Evolutionary conservation across 179 eudicot genomes (phyloP).

Genomic region (Patellifolia procumbens): DNA sequence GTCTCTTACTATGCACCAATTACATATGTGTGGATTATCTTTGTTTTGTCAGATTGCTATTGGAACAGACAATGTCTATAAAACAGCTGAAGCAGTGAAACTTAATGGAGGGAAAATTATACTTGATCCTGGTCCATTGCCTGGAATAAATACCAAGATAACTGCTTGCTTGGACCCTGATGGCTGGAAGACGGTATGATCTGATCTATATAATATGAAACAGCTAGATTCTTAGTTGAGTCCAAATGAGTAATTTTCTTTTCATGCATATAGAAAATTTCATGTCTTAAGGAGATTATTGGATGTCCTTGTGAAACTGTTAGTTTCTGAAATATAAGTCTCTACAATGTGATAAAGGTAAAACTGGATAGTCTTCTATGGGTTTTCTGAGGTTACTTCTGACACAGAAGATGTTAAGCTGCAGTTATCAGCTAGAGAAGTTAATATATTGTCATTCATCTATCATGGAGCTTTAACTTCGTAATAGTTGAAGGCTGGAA

Average conservation of each 20-base stretch:
- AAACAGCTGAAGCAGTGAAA: conserved; percentile 65
- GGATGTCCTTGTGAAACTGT: neutral
- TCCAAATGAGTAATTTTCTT: neutral
- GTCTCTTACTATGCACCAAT: neutral
- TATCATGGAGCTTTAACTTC: neutral
- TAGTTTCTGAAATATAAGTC: too few species aligned
- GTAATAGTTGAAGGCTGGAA: neutral
- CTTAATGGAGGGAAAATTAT: conserved; percentile 59
- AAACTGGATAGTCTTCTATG: neutral
- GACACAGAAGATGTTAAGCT: neutral
- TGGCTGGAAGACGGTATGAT: conserved; percentile 78
- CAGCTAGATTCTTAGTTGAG: neutral
- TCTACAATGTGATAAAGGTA: neutral
- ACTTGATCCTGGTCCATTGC: conserved; percentile 75
- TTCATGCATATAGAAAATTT: conserved; percentile 1
- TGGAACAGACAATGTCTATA: conserved; percentile 76
- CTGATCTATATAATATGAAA: conserved; percentile 16
- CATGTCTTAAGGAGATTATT: neutral
- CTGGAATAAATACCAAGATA: conserved; percentile 70
- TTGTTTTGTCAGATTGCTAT: conserved; percentile 61
- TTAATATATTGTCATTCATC: neutral
- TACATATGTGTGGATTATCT: neutral
- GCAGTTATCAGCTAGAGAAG: neutral
- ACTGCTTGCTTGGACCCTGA: conserved; percentile 86
- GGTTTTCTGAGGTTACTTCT: neutral